phyloP scores from a whole-genome alignment of 78 protist genomes.

The Pigoraptor vietnamica region DNA sequence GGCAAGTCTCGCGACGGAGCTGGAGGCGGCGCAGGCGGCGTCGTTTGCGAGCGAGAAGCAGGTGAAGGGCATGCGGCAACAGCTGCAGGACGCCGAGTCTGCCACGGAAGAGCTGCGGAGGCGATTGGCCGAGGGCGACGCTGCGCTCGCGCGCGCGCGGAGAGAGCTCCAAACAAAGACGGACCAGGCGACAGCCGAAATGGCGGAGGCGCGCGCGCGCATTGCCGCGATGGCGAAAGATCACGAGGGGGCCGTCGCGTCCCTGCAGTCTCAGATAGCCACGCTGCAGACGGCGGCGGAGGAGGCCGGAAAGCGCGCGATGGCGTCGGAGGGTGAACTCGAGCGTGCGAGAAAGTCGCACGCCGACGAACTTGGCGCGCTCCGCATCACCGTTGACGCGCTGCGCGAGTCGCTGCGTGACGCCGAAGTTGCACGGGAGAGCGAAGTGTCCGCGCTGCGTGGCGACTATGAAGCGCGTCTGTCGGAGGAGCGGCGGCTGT shows the following conservation, averaged over 20 bases:
- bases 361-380: not conserved
- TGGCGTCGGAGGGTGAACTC: not conserved
- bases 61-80: not conserved
- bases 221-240: not conserved
- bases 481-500: not conserved
- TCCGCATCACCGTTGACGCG: not conserved
- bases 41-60: not conserved
- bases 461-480: not conserved
- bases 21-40: not conserved
- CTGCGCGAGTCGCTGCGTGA: not conserved
- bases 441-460: not conserved
- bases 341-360: not conserved
- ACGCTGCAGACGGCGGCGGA: not conserved
- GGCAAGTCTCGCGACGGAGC: not conserved
- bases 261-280: not conserved
- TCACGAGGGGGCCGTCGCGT: not conserved
- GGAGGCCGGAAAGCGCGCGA: not conserved
- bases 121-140: not conserved
- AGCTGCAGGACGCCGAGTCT: not conserved
- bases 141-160: not conserved
- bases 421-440: not conserved
- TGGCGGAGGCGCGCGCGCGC: not conserved
- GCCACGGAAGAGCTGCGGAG: not conserved
- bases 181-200: not conserved
- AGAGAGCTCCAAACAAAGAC: not conserved